phyloP scores from a whole-genome alignment of 176 grass and related monocot genomes.

The Avena atlantica region DNA sequence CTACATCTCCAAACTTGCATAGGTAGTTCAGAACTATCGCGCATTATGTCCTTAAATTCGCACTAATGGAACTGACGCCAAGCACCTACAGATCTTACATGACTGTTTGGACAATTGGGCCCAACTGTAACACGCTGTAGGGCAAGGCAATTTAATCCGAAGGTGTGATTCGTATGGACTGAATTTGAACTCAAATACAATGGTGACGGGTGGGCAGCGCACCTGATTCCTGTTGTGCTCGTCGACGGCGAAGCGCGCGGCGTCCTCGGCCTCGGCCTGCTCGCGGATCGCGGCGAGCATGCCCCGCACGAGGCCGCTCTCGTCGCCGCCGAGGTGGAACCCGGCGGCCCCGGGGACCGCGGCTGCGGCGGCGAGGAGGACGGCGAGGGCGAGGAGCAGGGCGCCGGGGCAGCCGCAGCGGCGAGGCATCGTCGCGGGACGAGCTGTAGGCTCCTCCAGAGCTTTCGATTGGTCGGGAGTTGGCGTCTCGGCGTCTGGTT shows the following conservation, averaged over 20 bases:
- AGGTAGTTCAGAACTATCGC: neutral
- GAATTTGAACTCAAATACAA: neutral
- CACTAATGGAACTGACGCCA: neutral
- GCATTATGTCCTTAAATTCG: neutral
- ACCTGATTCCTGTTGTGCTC: constrained; percentile 82
- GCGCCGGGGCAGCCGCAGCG: neutral
- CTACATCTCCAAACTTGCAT: constrained; percentile 19
- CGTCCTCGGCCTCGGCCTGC: constrained; percentile 81
- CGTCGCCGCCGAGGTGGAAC: constrained; percentile 60
- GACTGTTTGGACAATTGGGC: neutral
- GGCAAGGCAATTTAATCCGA: neutral
- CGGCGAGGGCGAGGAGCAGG: neutral
- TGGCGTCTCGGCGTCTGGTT: constrained; percentile 47
- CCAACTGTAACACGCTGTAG: neutral
- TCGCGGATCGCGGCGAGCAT: constrained; percentile 58
- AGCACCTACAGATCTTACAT: neutral
- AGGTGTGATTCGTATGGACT: neutral
- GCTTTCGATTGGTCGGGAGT: constrained; percentile 8
- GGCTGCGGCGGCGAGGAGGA: constrained; percentile 19
- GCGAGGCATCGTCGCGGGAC: constrained; percentile 17
- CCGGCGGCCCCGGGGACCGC: constrained; percentile 27
- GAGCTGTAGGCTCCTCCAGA: constrained; percentile 17
- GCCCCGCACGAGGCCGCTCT: constrained; percentile 58
- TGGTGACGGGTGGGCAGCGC: neutral
- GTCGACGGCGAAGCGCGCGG: constrained; percentile 78